Conservation (phyloP, 345 rosid species). For the Adansonia digitata region DNA sequence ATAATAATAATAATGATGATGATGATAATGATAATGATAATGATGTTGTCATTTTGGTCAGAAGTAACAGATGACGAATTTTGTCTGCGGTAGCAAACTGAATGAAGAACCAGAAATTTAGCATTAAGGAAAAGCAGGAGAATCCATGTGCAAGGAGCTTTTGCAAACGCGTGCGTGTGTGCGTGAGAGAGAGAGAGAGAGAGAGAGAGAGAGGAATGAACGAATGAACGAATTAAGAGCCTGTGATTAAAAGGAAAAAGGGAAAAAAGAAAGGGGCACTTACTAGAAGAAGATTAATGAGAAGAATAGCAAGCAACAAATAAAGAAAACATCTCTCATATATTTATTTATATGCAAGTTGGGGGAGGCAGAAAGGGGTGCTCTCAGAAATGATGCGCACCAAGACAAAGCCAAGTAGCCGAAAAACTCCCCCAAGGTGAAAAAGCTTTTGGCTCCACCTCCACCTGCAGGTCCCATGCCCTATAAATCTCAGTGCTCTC, state of each 20-base stretch:
- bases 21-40: no score
- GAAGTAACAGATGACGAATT: no score
- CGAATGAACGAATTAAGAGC: no score
- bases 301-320: no score
- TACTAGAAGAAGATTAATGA: no score
- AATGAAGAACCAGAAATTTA: neutral
- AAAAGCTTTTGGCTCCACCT: neutral
- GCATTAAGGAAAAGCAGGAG: neutral
- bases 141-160: conserved; percentile 6
- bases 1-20: no score
- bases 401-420: neutral
- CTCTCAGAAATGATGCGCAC: neutral
- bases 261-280: neutral
- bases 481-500: neutral
- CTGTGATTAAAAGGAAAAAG: no score
- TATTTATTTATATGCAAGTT: neutral
- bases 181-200: no score
- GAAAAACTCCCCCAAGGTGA: neutral
- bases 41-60: no score
- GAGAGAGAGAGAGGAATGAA: no score
- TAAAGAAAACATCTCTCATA: no score
- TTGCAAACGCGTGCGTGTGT: no score
- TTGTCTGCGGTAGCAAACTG: neutral
- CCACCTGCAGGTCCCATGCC: neutral
- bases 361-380: conserved; percentile 12